These are phyloP conservation scores for Haplographium delicatum DNA, from an alignment of 495 filamentous ascomycete genomes.

Conservation along the genomic window DNA sequence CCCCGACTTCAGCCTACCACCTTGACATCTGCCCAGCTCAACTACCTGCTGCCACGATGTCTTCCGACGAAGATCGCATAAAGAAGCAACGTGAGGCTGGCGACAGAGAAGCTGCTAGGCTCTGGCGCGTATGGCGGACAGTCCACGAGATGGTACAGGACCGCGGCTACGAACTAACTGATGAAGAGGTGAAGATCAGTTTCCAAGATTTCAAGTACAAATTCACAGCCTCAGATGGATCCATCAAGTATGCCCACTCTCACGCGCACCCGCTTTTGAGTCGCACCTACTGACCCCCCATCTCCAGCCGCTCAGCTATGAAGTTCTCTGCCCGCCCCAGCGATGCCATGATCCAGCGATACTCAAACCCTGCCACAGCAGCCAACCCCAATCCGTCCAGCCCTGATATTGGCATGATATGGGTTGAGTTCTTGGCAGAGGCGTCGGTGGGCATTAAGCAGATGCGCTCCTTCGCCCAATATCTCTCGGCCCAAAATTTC, in stretches of 20 bases:
- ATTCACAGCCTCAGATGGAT: conserved; percentile 67
- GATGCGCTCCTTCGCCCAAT: conserved; percentile 80
- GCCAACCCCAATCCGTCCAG: conserved; percentile 57
- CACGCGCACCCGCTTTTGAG: conserved; percentile 6
- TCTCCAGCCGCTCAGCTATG: conserved; percentile 69
- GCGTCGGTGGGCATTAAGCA: conserved; percentile 79
- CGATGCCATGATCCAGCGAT: conserved; percentile 75
- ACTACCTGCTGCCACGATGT: conserved; percentile 14
- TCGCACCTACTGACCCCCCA: conserved; percentile 21
- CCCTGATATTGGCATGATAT: conserved; percentile 78
- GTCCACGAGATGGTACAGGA: conserved; percentile 85
- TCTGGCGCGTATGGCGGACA: conserved; percentile 86
- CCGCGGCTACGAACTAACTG: conserved; percentile 83
- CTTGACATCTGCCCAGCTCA: not conserved
- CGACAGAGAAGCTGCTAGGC: conserved; percentile 61
- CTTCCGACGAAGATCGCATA: conserved; percentile 47
- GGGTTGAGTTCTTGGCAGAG: conserved; percentile 85
- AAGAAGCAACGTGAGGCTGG: conserved; percentile 40
- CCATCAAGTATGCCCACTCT: conserved; percentile 32
- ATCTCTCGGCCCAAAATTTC: conserved; percentile 70
- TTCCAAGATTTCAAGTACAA: conserved; percentile 66
- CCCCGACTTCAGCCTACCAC: not conserved
- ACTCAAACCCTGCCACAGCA: conserved; percentile 60
- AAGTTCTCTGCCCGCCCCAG: conserved; percentile 80
- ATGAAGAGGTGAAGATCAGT: conserved; percentile 79